Evolutionary conservation across 1,139 yeast genomes (phyloP), one percentile per base, ranked within the genome.

Genomic region (Pichia inconspicua): DNA sequence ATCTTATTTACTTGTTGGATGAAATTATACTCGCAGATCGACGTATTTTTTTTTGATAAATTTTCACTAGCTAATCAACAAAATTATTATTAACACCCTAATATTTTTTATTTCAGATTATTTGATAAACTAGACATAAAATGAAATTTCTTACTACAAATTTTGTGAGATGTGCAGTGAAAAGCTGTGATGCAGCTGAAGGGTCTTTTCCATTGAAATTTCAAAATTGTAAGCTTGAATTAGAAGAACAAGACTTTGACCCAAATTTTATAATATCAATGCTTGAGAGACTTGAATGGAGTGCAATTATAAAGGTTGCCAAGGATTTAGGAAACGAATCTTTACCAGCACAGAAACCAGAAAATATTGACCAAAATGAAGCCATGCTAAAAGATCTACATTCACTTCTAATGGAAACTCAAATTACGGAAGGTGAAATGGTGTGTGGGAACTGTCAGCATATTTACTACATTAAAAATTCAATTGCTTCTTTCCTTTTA

Each of bases 91-190:
- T 27, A 27, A 10, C 11, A 27, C 30, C 11, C 35, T 12, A n/a
- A 12, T 6, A 8, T 32, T 14, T 32, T 32, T n/a, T 12, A 12
- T 32, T n/a, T 14, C 11, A 14, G 12, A 25, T 7, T 31, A 40
- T 6, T n/a, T 7, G 7, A 17, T n/a, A 12, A 34, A 34, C 7
- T 22, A 9, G 15, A 15, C 36, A 27, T n/a, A 54, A 12, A 34
- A 90, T 92, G 98, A 92, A 92, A 71, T 82, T 92, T 60, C 72
- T 92, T 41, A 90, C 98, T 32, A 87, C 97, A 40, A 92, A 94
- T 66, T 94, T 92, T 66, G 95, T 92, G 53, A 89, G 85, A 65
- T 92, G 99, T 67, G 92, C 97, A 0, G 86, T 89, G 53, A 82
- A 84, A 60, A 63, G 80, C 6, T 92, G 99, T 63, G 87, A 84